phyloP scores from a whole-genome alignment of 257 asterid species.

The Phtheirospermum japonicum region DNA sequence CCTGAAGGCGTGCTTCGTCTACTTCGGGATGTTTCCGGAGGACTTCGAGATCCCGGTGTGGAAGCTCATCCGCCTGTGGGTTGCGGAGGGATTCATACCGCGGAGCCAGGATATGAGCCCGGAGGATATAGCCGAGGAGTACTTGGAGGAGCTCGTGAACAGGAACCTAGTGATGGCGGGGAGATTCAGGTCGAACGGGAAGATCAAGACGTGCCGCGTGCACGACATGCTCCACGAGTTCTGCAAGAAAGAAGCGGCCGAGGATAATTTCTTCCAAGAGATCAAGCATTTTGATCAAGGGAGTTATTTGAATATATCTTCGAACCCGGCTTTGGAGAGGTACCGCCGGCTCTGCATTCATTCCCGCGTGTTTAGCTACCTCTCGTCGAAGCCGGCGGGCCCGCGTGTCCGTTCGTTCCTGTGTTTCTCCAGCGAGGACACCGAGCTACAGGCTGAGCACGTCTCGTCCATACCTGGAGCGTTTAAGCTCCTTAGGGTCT shows the following conservation, averaged over 20 bases:
- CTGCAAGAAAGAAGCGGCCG: constrained; percentile 47
- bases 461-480: constrained; percentile 41
- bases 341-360: constrained; percentile 56
- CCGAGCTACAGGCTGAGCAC: constrained; percentile 33
- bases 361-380: constrained; percentile 37
- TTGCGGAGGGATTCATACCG: constrained; percentile 58
- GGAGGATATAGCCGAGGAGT: constrained; percentile 50
- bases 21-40: constrained; percentile 54
- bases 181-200: constrained; percentile 35
- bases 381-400: constrained; percentile 39
- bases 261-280: constrained; percentile 42
- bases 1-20: constrained; percentile 53
- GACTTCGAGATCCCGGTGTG: constrained; percentile 44
- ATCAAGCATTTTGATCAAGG: constrained; percentile 35
- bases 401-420: constrained; percentile 57
- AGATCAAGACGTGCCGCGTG: constrained; percentile 45
- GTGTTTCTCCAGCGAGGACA: constrained; percentile 40
- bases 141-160: constrained; percentile 47
- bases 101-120: constrained; percentile 38
- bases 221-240: constrained; percentile 57
- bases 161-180: constrained; percentile 48
- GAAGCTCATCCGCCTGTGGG: constrained; percentile 49
- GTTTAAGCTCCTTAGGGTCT: constrained; percentile 53
- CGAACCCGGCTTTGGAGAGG: constrained; percentile 32
- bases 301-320: neutral